These are phyloP conservation scores for Claviceps pusilla DNA, from an alignment of 2,329 filamentous ascomycete genomes.

Conservation along the genomic window DNA sequence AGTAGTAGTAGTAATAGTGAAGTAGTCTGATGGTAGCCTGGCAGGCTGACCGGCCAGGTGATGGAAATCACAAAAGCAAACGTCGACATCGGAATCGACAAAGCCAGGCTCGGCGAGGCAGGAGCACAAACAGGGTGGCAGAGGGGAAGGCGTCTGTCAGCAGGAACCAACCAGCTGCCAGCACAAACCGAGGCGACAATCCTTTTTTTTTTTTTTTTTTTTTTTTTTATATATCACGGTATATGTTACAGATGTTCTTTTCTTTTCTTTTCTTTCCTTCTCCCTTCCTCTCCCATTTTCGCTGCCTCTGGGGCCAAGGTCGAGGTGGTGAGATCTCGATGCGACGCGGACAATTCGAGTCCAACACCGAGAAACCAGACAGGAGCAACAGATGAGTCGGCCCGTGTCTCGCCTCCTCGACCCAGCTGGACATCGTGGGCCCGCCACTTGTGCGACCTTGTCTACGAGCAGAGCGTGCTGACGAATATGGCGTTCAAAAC, in stretches of 20 bases:
- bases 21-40: not conserved
- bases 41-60: not conserved
- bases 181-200: not conserved
- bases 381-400: not conserved
- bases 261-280: not conserved
- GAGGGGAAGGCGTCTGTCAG: no score
- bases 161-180: not conserved
- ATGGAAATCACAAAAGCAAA: not conserved
- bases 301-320: not conserved
- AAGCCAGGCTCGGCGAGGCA: not conserved
- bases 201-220: not conserved
- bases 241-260: no score
- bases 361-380: not conserved
- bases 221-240: not conserved
- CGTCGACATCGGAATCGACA: not conserved
- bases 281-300: not conserved
- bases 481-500: not conserved
- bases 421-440: not conserved
- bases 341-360: not conserved
- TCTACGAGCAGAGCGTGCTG: not conserved
- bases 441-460: not conserved
- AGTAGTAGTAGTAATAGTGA: not conserved
- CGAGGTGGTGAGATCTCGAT: constrained; percentile 1
- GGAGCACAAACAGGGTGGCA: not conserved
- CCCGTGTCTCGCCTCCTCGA: not conserved